A percentile compares a stretch with the other conserved stretches of the same genome.
These are phyloP conservation scores for Botrytis elliptica DNA, from an alignment of 2,329 filamentous ascomycete genomes.

Conservation along the genomic window DNA sequence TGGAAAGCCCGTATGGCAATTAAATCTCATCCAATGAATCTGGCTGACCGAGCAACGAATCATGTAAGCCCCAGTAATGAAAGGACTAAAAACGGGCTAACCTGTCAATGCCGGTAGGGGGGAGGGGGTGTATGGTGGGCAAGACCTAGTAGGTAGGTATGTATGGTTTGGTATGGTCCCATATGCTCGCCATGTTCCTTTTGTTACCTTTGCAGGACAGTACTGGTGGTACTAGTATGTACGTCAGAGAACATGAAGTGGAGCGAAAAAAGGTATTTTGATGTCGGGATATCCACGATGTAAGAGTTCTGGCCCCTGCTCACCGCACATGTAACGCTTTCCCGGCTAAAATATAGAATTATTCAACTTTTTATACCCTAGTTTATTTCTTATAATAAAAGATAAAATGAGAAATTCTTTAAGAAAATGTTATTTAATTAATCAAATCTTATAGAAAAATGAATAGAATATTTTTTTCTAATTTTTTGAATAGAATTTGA, in stretches of 20 bases:
- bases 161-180: background rate
- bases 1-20: background rate
- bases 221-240: background rate
- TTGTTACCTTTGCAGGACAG: background rate
- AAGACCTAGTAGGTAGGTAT: background rate
- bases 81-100: background rate
- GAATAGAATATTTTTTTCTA: too few species aligned
- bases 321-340: too few species aligned
- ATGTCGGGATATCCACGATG: background rate
- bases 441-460: too few species aligned
- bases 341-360: too few species aligned
- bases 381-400: too few species aligned
- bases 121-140: background rate
- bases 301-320: too few species aligned
- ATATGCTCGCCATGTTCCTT: background rate
- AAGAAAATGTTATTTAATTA: too few species aligned
- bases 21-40: background rate
- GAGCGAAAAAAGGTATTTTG: background rate
- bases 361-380: too few species aligned
- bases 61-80: background rate
- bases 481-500: too few species aligned
- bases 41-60: conserved; percentile 16
- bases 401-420: too few species aligned
- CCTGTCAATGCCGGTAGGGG: background rate
- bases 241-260: background rate